phyloP scores from a whole-genome alignment of 495 filamentous ascomycete genomes.

The Aspergillus biplanus region DNA sequence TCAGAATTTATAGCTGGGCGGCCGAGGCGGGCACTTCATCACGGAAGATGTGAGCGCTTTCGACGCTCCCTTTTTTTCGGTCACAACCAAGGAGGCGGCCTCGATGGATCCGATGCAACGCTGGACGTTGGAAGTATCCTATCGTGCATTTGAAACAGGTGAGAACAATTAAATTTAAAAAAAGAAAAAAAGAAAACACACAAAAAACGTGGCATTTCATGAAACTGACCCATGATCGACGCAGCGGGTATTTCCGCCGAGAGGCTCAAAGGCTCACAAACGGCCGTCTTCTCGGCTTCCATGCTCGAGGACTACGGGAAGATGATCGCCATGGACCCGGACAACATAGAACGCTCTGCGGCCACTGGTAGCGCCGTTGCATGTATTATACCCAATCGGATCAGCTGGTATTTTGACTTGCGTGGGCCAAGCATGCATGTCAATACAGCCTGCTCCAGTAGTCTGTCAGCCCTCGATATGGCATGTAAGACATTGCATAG shows the following conservation, averaged over 20 bases:
- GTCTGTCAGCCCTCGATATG: conserved; percentile 46
- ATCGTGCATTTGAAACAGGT: conserved; percentile 58
- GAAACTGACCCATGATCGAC: not conserved
- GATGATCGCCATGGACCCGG: conserved; percentile 18
- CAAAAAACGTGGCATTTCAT: not conserved
- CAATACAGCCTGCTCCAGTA: conserved; percentile 55
- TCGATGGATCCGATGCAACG: conserved; percentile 63
- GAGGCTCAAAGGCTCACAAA: conserved; percentile 21
- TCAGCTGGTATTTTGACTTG: conserved; percentile 53
- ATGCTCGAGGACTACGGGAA: conserved; percentile 15
- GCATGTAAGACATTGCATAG: conserved; percentile 43
- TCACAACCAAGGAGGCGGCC: conserved; percentile 54
- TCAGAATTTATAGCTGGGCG: not conserved
- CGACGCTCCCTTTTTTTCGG: conserved; percentile 53
- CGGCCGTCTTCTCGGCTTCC: conserved; percentile 22
- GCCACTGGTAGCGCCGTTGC: conserved; percentile 16
- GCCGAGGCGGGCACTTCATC: conserved; percentile 38
- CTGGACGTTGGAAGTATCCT: conserved; percentile 56
- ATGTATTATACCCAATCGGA: conserved; percentile 38
- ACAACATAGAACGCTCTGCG: conserved; percentile 5
- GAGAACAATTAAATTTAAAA: not conserved
- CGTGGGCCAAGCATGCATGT: conserved; percentile 46
- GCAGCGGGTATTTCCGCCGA: conserved; percentile 24
- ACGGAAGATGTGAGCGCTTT: conserved; percentile 39
- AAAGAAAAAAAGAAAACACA: not conserved